Base-by-base conservation (phyloP, 2,329 filamentous ascomycete species). In the Scopulariopsis brevicaulis region DNA sequence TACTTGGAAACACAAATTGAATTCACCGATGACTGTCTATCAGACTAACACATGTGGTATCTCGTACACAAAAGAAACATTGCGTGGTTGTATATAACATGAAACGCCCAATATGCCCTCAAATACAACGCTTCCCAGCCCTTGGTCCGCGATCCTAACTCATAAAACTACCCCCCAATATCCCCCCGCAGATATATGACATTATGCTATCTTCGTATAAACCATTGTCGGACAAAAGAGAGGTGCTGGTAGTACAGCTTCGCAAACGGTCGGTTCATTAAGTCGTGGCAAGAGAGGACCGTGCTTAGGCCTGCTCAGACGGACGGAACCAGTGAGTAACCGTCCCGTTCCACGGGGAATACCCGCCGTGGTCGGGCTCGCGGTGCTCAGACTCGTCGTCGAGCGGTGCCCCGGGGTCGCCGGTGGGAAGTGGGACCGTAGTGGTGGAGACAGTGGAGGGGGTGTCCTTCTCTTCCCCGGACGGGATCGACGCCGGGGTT, bases 41-140 rank as follows among this genome's bases (percentile, higher is more conserved):
- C 18, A 7, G 14, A 46, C 6, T 22, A 11, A 24, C 2, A 50
- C 8, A 12, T 50, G 7, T 24, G 22, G 20, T 25, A 52, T 32
- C 28, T 32, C 28, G 8, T 54, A 51, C 22, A 43, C 53, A 54
- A 55, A 14, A 60, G 4, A 20, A 57, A 51, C 15, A 59, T 37
- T 24, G 46, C 22, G 20, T 50, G 46, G n/a, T 50, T 22, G 3
- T 20, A 20, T 24, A 24, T 50, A 50, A 50, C 20, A 50, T 24
- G n/a, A 60, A 52, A 62, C 60, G 28, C 63, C 66, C 66, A 59
- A 62, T 58, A 63, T 64, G 66, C 66, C 40, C 57, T 60, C 28
- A 43, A 58, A 61, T 57, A 63, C 62, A 68, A 66, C 66, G 64
- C 66, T 64, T 69, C 67, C 69, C 71, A 74, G 71, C 71, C 67